Evolutionary conservation across 495 filamentous ascomycete genomes (phyloP).

Genomic region (Penicillium chermesinum): DNA sequence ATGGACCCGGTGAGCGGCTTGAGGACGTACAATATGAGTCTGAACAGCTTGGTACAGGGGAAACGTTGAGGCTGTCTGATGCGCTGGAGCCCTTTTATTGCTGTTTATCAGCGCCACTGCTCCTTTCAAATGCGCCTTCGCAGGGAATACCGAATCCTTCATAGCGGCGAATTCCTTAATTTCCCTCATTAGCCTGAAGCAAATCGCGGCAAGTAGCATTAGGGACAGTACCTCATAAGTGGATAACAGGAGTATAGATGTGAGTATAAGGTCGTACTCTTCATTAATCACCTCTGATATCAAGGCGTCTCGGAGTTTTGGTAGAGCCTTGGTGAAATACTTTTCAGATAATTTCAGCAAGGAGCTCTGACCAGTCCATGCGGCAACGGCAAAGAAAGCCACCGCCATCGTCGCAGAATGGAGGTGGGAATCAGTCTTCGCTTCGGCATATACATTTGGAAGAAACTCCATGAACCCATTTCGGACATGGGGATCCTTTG

Average conservation of each 20-base stretch:
- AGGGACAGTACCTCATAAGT: constrained; percentile 55
- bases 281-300: constrained; percentile 41
- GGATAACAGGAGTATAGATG: constrained; percentile 56
- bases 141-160: constrained; percentile 18
- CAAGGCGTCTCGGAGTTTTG: constrained; percentile 49
- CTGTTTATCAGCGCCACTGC: constrained; percentile 33
- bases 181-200: no score
- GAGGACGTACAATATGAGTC: constrained; percentile 27
- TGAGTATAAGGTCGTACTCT: constrained; percentile 50
- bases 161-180: constrained; percentile 29
- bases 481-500: constrained; percentile 24
- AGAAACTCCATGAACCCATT: constrained; percentile 48
- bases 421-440: constrained; percentile 43
- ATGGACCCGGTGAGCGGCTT: background rate
- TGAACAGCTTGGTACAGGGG: constrained; percentile 27
- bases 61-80: constrained; percentile 8
- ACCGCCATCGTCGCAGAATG: constrained; percentile 57
- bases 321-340: constrained; percentile 44
- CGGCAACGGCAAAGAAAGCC: constrained; percentile 45
- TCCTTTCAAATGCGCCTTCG: constrained; percentile 29
- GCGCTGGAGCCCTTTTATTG: constrained; percentile 7
- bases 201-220: background rate
- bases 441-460: constrained; percentile 47
- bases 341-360: constrained; percentile 33
- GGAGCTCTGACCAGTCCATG: constrained; percentile 41